Conservation (phyloP, 306 rosid genomes). For the Quercus dentata region DNA sequence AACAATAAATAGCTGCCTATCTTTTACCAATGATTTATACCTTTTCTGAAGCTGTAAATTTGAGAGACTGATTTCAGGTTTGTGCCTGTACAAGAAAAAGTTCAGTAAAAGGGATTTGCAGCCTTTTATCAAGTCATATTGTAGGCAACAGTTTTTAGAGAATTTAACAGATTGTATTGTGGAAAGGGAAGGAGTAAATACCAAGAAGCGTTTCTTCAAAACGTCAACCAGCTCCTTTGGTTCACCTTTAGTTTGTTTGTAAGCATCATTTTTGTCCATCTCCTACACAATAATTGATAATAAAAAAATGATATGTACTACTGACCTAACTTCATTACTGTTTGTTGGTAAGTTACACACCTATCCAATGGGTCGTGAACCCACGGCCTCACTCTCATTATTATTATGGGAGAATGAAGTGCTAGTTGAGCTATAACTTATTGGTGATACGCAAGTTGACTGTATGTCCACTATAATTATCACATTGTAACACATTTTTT, state of each 20-base stretch:
- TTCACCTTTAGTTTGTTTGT: constrained; percentile 48
- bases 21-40: too few relatives aligned
- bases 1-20: too few relatives aligned
- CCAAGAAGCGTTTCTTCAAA: constrained; percentile 61
- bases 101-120: neutral
- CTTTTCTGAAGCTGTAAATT: neutral
- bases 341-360: too few relatives aligned
- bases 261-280: constrained; percentile 54
- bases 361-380: neutral
- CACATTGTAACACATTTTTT: too few relatives aligned
- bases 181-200: neutral
- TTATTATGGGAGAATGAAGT: constrained; percentile 9
- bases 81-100: neutral
- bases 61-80: neutral
- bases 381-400: too few relatives aligned
- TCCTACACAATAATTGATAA: constrained; percentile 31
- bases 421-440: neutral
- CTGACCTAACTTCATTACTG: too few relatives aligned
- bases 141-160: neutral
- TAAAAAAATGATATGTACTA: neutral
- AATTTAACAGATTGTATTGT: neutral
- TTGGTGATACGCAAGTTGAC: too few relatives aligned
- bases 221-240: constrained; percentile 55
- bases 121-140: neutral
- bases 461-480: too few relatives aligned